phyloP scores from a whole-genome alignment of 2,329 filamentous ascomycete species.

The Pezicula neosporulosa region DNA sequence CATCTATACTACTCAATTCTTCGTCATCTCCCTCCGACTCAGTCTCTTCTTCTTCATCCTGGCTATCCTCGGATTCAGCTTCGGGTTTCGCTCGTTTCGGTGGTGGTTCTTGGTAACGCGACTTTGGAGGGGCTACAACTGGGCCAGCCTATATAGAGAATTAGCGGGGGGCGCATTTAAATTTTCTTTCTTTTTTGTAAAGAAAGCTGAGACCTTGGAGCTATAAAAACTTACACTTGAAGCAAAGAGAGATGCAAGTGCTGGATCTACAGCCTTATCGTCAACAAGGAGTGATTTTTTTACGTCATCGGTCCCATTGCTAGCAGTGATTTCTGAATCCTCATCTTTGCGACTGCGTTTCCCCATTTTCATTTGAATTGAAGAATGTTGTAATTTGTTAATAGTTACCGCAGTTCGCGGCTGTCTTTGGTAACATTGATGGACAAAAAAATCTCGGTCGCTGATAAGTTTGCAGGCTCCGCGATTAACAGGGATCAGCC shows the following conservation, averaged over 20 bases:
- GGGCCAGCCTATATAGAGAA: conserved; percentile 27
- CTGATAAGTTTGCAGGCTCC: background rate
- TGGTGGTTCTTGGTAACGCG: conserved; percentile 30
- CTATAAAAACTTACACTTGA: conserved; percentile 57
- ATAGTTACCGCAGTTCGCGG: background rate
- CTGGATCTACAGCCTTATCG: conserved; percentile 60
- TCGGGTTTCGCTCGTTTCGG: conserved; percentile 20
- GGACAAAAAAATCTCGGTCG: background rate
- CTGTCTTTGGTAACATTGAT: background rate
- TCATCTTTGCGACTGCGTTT: conserved; percentile 25
- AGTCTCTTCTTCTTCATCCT: conserved; percentile 32
- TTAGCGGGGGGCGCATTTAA: too few species aligned
- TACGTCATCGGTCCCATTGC: conserved; percentile 12
- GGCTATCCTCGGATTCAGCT: conserved; percentile 11
- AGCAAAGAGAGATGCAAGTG: conserved; percentile 67
- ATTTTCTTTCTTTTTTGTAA: conserved; percentile 4
- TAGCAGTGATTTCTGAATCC: conserved; percentile 12
- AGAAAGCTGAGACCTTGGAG: background rate
- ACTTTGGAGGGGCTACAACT: conserved; percentile 29
- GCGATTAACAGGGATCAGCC: too few species aligned
- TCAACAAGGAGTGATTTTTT: conserved; percentile 28
- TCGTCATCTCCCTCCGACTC: conserved; percentile 27
- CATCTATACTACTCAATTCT: conserved; percentile 31
- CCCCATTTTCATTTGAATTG: conserved; percentile 20
- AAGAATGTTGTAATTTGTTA: background rate